Conservation (phyloP, 116 monocot species). For the Phalaenopsis hybrid region DNA sequence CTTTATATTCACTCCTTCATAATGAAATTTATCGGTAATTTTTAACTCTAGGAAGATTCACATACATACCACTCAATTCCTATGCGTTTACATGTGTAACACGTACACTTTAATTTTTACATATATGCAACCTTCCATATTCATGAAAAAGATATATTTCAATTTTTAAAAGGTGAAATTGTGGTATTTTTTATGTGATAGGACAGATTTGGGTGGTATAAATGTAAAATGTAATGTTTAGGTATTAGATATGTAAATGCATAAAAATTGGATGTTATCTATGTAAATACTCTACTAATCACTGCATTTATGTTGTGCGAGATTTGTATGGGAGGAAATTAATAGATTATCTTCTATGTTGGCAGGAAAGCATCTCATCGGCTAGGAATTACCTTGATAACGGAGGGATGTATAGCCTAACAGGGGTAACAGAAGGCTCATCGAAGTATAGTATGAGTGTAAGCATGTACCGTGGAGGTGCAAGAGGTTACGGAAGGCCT, state of each 20-base stretch:
- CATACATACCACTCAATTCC: too few relatives aligned
- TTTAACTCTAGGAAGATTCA: neutral
- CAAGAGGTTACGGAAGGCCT: constrained; percentile 68
- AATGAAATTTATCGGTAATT: neutral
- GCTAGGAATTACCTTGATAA: constrained; percentile 79
- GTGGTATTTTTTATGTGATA: too few relatives aligned
- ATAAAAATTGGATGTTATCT: too few relatives aligned
- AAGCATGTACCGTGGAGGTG: constrained; percentile 80
- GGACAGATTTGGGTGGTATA: too few relatives aligned
- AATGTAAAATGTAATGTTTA: too few relatives aligned
- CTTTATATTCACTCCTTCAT: neutral
- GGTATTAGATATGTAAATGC: too few relatives aligned
- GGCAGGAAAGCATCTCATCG: constrained; percentile 72
- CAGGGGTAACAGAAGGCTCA: constrained; percentile 38
- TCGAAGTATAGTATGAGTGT: constrained; percentile 80
- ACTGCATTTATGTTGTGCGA: neutral
- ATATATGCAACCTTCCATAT: too few relatives aligned
- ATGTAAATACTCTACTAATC: too few relatives aligned
- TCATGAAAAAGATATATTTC: too few relatives aligned
- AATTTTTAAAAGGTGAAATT: too few relatives aligned
- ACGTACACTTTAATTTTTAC: too few relatives aligned
- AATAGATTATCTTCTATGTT: neutral
- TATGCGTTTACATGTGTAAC: too few relatives aligned
- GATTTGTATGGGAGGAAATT: neutral
- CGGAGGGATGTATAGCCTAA: constrained; percentile 69